A percentile compares a stretch with the other conserved stretches of the same genome.
phyloP scores from a whole-genome alignment of 192 early-diverging fungal species.

The Coemansia erecta region DNA sequence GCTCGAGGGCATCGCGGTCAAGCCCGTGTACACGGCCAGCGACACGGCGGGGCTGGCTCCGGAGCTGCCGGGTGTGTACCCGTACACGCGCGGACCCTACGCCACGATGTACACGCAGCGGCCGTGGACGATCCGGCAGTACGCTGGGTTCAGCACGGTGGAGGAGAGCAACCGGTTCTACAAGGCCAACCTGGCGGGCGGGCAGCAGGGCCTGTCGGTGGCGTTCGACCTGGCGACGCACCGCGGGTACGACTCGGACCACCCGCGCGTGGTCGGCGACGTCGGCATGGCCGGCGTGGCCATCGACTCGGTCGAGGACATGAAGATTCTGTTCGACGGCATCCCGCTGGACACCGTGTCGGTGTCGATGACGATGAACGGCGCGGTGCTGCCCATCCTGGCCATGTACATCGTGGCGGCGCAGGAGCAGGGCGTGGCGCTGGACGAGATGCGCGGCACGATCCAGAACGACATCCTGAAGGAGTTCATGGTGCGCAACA shows the following conservation, averaged over 20 bases:
- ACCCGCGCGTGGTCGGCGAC: conserved; percentile 84
- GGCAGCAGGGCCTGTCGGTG: conserved; percentile 84
- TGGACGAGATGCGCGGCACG: conserved; percentile 79
- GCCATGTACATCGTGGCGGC: conserved; percentile 90
- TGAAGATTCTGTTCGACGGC: conserved; percentile 88
- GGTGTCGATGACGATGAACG: conserved; percentile 95
- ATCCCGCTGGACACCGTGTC: conserved; percentile 89
- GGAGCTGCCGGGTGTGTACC: conserved; percentile 81
- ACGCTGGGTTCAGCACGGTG: conserved; percentile 91
- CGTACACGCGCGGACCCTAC: conserved; percentile 82
- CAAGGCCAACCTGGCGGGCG: conserved; percentile 81
- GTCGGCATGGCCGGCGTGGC: conserved; percentile 94
- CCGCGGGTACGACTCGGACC: conserved; percentile 87
- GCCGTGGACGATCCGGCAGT: conserved; percentile 87
- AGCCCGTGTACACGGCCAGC: conserved; percentile 80
- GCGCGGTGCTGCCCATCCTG: conserved; percentile 86
- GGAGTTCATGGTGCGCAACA: conserved; percentile 94
- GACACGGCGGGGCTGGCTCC: conserved; percentile 61
- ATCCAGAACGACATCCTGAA: conserved; percentile 93
- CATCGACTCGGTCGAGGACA: conserved; percentile 89
- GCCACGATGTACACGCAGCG: conserved; percentile 82
- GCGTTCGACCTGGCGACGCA: conserved; percentile 92
- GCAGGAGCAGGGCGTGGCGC: conserved; percentile 80
- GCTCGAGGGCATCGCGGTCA: conserved; percentile 79
- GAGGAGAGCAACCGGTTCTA: conserved; percentile 89